Percentiles rank a stretch among this genome's conserved stretches.
phyloP scores from a whole-genome alignment of 2,329 filamentous ascomycete genomes.

The Pseudogymnoascus sp. region DNA sequence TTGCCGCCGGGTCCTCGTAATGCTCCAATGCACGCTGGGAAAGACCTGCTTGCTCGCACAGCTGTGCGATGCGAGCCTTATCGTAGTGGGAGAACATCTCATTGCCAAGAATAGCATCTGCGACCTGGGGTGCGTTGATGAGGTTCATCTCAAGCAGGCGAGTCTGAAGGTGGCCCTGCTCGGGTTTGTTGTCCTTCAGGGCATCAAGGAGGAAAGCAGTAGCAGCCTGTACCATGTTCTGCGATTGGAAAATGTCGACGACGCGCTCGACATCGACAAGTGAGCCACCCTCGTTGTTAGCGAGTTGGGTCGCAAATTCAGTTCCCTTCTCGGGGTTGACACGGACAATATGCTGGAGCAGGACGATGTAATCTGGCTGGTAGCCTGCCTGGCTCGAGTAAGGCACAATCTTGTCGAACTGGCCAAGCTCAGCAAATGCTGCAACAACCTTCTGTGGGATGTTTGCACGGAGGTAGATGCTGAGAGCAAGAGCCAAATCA shows the following conservation, averaged over 20 bases:
- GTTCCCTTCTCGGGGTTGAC: slow-evolving; percentile 88
- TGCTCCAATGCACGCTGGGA: slow-evolving; percentile 84
- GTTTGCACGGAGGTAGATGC: slow-evolving; percentile 85
- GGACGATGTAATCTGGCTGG: slow-evolving; percentile 86
- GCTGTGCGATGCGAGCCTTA: slow-evolving; percentile 74
- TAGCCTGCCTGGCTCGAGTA: slow-evolving; percentile 82
- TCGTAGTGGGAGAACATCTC: slow-evolving; percentile 99
- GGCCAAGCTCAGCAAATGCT: slow-evolving; percentile 87
- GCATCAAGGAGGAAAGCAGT: slow-evolving; percentile 97
- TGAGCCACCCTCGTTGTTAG: slow-evolving; percentile 78
- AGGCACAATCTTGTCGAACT: slow-evolving; percentile 93
- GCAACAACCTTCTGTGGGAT: slow-evolving; percentile 90
- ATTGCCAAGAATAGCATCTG: slow-evolving; percentile 94
- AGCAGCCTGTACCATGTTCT: slow-evolving; percentile 95
- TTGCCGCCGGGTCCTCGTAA: slow-evolving; percentile 78
- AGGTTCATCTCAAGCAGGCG: slow-evolving; percentile 97
- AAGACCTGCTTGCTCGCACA: slow-evolving; percentile 90
- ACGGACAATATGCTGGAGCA: slow-evolving; percentile 87
- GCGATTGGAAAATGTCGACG: slow-evolving; percentile 95
- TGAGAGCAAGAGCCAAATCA: slow-evolving; percentile 78
- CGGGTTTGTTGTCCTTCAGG: slow-evolving; percentile 86
- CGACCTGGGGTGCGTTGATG: slow-evolving; percentile 91
- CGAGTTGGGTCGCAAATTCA: slow-evolving; percentile 88
- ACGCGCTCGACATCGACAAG: slow-evolving; percentile 90
- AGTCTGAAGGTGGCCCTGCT: slow-evolving; percentile 89